These are phyloP conservation scores for Biancaea sappan DNA, from an alignment of 306 rosid genomes.

Conservation along the genomic window DNA sequence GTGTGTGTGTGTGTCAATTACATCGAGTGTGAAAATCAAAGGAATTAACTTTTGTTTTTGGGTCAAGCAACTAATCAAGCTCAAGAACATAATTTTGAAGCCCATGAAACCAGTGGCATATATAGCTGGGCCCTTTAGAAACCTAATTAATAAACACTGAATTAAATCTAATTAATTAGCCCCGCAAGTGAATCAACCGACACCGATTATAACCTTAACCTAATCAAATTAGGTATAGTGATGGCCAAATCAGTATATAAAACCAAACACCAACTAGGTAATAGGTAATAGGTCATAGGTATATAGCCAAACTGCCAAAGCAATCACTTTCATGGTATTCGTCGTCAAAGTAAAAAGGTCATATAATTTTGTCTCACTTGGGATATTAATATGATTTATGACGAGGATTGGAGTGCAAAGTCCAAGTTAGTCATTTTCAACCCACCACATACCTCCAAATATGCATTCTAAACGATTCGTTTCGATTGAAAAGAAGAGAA, in stretches of 20 bases:
- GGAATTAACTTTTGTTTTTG: too few species aligned
- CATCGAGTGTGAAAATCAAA: too few species aligned
- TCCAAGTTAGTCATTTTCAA: conserved; percentile 42
- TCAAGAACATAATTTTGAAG: too few species aligned
- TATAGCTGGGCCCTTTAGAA: background rate
- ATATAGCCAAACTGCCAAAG: too few species aligned
- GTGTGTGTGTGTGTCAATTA: too few species aligned
- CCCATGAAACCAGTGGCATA: too few species aligned
- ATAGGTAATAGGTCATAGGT: too few species aligned
- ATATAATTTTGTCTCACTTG: conserved; percentile 29
- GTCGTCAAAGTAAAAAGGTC: conserved; percentile 32
- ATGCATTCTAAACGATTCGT: background rate
- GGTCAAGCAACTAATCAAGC: too few species aligned
- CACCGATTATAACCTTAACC: background rate
- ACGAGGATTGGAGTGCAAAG: background rate
- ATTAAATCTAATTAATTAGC: background rate
- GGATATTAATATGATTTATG: conserved; percentile 29
- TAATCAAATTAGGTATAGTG: background rate
- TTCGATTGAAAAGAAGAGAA: background rate
- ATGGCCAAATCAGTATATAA: too few species aligned
- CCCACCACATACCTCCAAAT: conserved; percentile 36
- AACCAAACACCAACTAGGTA: too few species aligned
- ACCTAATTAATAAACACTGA: background rate
- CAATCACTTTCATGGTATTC: conserved; percentile 45
- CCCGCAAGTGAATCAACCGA: too few species aligned